Percentiles rank a stretch among this genome's conserved stretches.
These are phyloP conservation scores for Zizania palustris DNA, from an alignment of 202 grass and related monocot genomes.

Conservation along the genomic window DNA sequence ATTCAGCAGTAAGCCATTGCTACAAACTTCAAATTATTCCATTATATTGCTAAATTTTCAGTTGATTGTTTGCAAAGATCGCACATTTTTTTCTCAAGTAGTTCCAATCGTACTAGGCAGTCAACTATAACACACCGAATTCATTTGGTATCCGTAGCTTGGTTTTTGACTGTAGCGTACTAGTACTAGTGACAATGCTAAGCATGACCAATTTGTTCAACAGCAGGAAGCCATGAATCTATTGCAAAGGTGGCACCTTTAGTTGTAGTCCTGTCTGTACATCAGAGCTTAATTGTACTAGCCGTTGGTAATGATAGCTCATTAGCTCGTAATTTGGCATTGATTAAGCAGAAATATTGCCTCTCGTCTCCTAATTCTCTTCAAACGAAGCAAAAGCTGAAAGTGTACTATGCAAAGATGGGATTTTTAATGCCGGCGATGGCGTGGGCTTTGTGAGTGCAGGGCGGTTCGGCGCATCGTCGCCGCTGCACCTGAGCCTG, in stretches of 20 bases:
- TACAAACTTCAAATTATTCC: not conserved
- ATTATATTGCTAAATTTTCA: not conserved
- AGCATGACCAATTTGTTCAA: conserved; percentile 44
- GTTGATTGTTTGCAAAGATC: not conserved
- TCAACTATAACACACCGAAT: not conserved
- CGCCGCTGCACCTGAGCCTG: conserved; percentile 82
- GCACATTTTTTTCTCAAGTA: too few species aligned
- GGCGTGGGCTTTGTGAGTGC: conserved; percentile 4
- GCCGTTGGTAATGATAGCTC: not conserved
- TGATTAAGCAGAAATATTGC: conserved; percentile 4
- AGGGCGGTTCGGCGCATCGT: conserved; percentile 79
- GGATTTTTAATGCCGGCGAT: not conserved
- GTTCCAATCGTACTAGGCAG: not conserved
- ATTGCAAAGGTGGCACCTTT: conserved; percentile 35
- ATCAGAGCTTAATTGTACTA: not conserved
- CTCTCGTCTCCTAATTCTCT: conserved; percentile 7
- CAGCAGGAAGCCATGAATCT: conserved; percentile 5
- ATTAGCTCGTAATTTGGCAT: conserved; percentile 21
- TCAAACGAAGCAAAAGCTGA: conserved; percentile 23
- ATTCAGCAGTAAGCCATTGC: conserved; percentile 67
- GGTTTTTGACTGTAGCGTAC: conserved; percentile 30
- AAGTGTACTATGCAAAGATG: not conserved
- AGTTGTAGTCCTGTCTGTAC: not conserved
- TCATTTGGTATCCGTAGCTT: not conserved
- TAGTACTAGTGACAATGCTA: not conserved